Base-by-base conservation (phyloP, 345 rosid species). In the Cardamine resedifolia region DNA sequence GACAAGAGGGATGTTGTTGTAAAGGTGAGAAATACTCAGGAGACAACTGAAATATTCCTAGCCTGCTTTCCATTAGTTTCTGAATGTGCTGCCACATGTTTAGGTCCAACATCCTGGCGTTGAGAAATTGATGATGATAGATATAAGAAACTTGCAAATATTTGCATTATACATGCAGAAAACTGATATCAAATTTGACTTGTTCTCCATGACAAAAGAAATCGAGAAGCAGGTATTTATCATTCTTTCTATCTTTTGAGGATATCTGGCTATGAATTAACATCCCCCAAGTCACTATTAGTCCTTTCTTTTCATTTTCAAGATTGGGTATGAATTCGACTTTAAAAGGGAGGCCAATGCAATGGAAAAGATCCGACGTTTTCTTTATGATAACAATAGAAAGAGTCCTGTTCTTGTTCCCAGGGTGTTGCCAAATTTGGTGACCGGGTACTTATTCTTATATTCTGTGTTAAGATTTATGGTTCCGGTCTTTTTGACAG, bases 51-150 rank as follows among this genome's bases (percentile, higher is more conserved):
- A 14, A 66, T 50, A 77, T 49, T 62, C 39, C 18, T 36, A 2
- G 30, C 45, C 1, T 45, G 18, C 56, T 53, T 39, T 58, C 19
- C 15, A 4, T 28, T 44, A 56, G 48, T 27, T 66, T 64, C 74
- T 78, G 71, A 83, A 58, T 63, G 50, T 75, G 50, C 21, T 53
- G 51, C 36, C 7, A 50, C 69, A 41, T 81, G 55, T 76, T 48
- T 78, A 95, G 97, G 96, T 95, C 64, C 99, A 95, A 81, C 99
- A 91, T 83, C 99, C 96, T 41, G 97, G 97, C 69, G 81, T 95
- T 81, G 87, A 87, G 62, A 83, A 83, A 60, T 76, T 91, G 82
- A 91, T 95, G 99, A 95, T 91, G 97, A 85, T 92, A 4, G 99
- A 95, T 80, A 89, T 95, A 71, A 86, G 78, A 67, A 95, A 95